Evolutionary conservation across 805 yeast genomes (phyloP).

Genomic region (Schwanniomyces pseudopolymorphus): DNA sequence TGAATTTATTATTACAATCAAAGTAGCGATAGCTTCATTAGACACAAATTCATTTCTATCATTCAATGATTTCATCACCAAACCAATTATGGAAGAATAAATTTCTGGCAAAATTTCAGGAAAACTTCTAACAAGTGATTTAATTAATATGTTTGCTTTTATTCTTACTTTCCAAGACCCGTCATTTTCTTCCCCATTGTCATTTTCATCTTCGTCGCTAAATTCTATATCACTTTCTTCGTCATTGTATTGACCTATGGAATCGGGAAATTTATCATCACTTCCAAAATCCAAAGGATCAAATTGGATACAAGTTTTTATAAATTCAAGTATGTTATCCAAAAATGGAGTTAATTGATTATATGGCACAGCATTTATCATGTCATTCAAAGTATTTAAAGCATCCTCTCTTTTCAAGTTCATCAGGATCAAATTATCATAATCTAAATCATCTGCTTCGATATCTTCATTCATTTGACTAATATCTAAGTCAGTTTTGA

Average conservation of each 20-base stretch:
- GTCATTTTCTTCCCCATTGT: constrained; percentile 42
- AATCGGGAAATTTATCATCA: constrained; percentile 23
- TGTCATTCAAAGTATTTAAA: constrained; percentile 40
- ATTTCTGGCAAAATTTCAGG: constrained; percentile 37
- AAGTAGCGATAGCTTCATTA: constrained; percentile 45
- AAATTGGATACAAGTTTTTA: constrained; percentile 25
- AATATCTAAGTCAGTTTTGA: constrained; percentile 18
- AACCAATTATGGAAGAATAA: constrained; percentile 27
- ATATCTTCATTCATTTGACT: constrained; percentile 6
- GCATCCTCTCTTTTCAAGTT: constrained; percentile 55
- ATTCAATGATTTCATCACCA: constrained; percentile 31
- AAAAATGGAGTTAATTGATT: constrained; percentile 10
- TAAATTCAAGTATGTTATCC: constrained; percentile 14
- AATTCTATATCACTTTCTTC: constrained; percentile 37
- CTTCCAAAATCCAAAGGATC: constrained; percentile 35
- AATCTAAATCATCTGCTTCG: constrained; percentile 39
- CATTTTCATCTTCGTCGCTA: constrained; percentile 51
- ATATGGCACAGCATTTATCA: constrained; percentile 17
- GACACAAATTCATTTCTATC: constrained; percentile 53
- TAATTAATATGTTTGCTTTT: constrained; percentile 45
- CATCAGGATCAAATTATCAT: constrained; percentile 39
- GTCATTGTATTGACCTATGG: constrained; percentile 14
- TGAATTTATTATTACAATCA: constrained; percentile 38
- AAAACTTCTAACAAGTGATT: constrained; percentile 27
- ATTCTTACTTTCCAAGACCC: constrained; percentile 62